phyloP scores from a whole-genome alignment of 164 flowering plant genomes.

The Santalum album region DNA sequence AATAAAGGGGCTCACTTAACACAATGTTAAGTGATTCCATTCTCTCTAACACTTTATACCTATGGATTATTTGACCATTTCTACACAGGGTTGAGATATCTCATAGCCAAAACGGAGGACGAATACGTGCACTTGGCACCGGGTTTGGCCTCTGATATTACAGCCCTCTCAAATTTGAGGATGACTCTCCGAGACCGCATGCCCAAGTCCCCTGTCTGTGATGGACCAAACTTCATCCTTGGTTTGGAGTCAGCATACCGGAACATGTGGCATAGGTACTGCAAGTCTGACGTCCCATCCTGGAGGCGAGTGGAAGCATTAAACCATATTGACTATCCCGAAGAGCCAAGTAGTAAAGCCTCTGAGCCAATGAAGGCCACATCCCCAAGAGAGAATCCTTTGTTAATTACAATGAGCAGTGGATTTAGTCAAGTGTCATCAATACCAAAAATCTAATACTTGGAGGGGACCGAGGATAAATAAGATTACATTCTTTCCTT shows the following conservation, averaged over 20 bases:
- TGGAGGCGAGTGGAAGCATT: conserved; percentile 38
- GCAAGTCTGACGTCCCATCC: conserved; percentile 80
- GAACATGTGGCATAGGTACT: conserved; percentile 72
- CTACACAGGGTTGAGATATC: conserved; percentile 52
- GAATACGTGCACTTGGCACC: conserved; percentile 75
- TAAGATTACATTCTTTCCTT: too few relatives aligned
- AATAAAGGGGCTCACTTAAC: too few relatives aligned
- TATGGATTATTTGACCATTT: too few relatives aligned
- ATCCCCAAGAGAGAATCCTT: conserved; percentile 7
- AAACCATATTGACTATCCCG: conserved; percentile 23
- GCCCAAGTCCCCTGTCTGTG: conserved; percentile 82
- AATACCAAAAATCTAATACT: too few relatives aligned
- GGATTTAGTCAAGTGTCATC: conserved; percentile 26
- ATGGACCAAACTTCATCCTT: conserved; percentile 53
- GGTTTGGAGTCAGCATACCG: conserved; percentile 69
- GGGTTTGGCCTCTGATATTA: conserved; percentile 62
- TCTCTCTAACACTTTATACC: too few relatives aligned
- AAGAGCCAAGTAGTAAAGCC: conserved; percentile 19
- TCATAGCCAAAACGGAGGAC: conserved; percentile 81
- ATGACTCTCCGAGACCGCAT: conserved; percentile 72
- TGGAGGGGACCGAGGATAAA: too few relatives aligned
- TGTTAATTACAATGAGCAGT: conserved; percentile 37
- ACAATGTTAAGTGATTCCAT: too few relatives aligned
- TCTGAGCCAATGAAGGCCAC: conserved; percentile 21
- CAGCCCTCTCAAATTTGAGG: conserved; percentile 68